Base-by-base conservation (phyloP, 768 basidiomycete genomes). In the Leccinum arenicola region DNA sequence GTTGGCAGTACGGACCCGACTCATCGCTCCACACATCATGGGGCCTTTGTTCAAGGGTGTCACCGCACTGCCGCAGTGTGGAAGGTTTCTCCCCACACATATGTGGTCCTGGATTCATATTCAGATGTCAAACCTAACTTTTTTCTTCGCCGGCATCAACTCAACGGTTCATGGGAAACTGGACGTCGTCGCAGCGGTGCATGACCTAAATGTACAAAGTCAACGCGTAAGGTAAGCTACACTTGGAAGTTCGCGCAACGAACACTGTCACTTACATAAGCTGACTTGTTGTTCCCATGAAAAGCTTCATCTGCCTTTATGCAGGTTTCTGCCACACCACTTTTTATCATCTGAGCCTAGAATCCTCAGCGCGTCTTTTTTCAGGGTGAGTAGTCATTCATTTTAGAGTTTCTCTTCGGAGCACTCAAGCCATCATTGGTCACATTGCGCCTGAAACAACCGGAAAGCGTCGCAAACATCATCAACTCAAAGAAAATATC, bases 331-430 rank as follows among this genome's bases (percentile, higher is more conserved):
- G 57, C 55, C 50, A 56, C 58, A 63, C 48, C 19, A 25, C 52
- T 55, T 64, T 35, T 35, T 17, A 38, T 51, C 58, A 54, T 45
- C 48, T 47, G 43, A 12, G 33, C 21, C 17, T 27, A 29, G 29
- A 29, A 29, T 54, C 56, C 38, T 23, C 47, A 50, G 49, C 4
- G 52, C 33, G 15, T 14, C 10, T 47, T 47, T 63, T 67, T 67
- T 52, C 25, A 48, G 58, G 58, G 58, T 66, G 49, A 50, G 19
- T 36, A 21, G 23, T 45, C 27, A 21, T 50, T 19, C 19, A 57
- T 56, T 43, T 43, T 43, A 19, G n/a, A 43, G 9, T 43, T 45
- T 19, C 19, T 19, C 19, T 19, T 19, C 3, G 40, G 40, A 2
- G 10, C 40, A 43, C 10, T 45, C 43, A 45, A 19, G 19, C 11